Base-by-base conservation (phyloP, 2,329 filamentous ascomycete genomes). In the Xylariales sp. region DNA sequence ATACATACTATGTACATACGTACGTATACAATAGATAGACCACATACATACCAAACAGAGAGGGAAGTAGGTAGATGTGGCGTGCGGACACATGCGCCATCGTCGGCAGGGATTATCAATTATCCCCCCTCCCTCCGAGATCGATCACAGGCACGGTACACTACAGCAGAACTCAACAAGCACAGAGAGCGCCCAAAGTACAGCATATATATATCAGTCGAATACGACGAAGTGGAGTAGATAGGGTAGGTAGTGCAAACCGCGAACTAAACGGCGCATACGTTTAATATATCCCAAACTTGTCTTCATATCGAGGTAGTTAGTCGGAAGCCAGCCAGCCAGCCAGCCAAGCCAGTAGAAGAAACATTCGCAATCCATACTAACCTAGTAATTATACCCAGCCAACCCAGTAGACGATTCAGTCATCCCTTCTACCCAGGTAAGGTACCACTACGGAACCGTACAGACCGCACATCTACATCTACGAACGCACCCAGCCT, bases 1-100 rank as follows among this genome's bases (percentile, higher is more conserved):
- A 23, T 23, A n/a, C n/a, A n/a, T n/a, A n/a, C n/a, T n/a, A n/a
- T n/a, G n/a, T 23, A 23, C 23, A 23, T 23, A 23, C 1, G 2
- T 23, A 23, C 23, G 2, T 23, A 23, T 23, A 23, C 23, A 23
- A 23, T 23, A 23, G 23, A 23, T 23, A 5, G 12, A 48, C 50
- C 28, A 50, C 34, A 8, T 30, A 39, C 16, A 23, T 30, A 49
- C 28, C 12, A 28, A 50, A 48, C 41, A 41, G 23, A 57, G 32
- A 32, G 46, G 53, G 23, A 23, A 36, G 8, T 12, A 7, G 53
- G 9, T 49, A 43, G 50, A n/a, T 36, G n/a, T 30, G 46, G 41
- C 32, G 32, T 60, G 59, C 28, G n/a, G n/a, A 34, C 18, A 56
- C 45, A 50, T 55, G 63, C 50, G 10, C 39, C 39, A 41, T 60